phyloP scores from a whole-genome alignment of 176 grass and related monocot species.

The Dactylis glomerata region DNA sequence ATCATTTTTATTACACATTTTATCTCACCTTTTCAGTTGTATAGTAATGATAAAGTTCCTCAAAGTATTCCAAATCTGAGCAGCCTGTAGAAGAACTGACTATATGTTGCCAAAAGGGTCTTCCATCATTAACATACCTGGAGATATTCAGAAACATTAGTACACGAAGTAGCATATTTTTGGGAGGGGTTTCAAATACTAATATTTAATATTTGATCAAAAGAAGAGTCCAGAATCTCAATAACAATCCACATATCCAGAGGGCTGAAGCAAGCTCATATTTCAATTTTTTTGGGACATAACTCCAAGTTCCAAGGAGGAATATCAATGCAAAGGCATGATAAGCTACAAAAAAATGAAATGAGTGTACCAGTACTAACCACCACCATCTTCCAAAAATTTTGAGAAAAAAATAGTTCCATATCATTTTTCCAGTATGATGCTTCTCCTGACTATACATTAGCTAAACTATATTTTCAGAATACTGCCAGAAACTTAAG shows the following conservation, averaged over 20 bases:
- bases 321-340: not conserved
- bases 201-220: not conserved
- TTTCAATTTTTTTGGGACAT: not conserved
- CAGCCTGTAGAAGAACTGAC: slow-evolving; percentile 89
- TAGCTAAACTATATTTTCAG: not conserved
- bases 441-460: not conserved
- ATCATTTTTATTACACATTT: not conserved
- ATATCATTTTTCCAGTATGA: not conserved
- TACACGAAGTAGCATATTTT: slow-evolving; percentile 1
- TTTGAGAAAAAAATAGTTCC: not conserved
- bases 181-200: not conserved
- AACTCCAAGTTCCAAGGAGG: not conserved
- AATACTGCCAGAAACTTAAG: not conserved
- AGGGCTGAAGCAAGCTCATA: not conserved
- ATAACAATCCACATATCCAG: not conserved
- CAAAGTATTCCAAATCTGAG: slow-evolving; percentile 86
- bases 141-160: slow-evolving; percentile 6
- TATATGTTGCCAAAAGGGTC: slow-evolving; percentile 90
- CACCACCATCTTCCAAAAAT: not conserved
- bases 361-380: not conserved
- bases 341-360: slow-evolving; percentile 8
- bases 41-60: slow-evolving; percentile 94
- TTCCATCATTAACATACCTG: slow-evolving; percentile 97
- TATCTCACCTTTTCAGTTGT: slow-evolving; percentile 78
- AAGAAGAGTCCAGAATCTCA: not conserved